Base-by-base conservation (phyloP, 345 rosid species). In the Ceriops tagal region DNA sequence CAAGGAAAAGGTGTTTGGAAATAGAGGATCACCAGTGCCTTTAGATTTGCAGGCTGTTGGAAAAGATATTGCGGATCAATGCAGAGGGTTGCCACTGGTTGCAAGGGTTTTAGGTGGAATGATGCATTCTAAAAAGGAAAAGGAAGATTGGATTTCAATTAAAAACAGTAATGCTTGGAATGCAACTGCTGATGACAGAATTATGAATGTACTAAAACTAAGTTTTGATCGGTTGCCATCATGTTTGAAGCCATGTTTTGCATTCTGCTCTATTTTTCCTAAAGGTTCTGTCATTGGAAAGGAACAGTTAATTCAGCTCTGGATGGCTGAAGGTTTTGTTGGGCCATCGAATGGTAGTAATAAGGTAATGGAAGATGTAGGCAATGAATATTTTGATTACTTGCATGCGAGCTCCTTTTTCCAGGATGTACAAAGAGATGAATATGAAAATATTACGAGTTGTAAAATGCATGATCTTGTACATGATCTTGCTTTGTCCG, bases 401-500 rank as follows among this genome's bases (percentile, higher is more conserved):
- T 64, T 80, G 22, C 62, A 73, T 32, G 15, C 64, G 13, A 67
- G 64, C 31, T 80, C 76, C 52, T 74, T 80, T 8, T 73, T 77
- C 32, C 72, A 77, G 31, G 79, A 77, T 24, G 67, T 62, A 1
- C 15, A 11, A 34, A 65, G 27, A 49, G 75, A 75, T 59, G 4
- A 0, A 1, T 7, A 0, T 6, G 80, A 53, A 0, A 26, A 39
- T 18, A 39, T 77, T 13, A 35, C 1, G 3, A 56, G 59, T 56
- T 67, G 71, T 51, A 76, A 73, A 52, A 80, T 79, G 77, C 82
- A 79, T 51, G 82, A 79, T 61, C 55, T 72, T 39, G 34, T 76
- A 3, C 78, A 70, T 62, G 75, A 70, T 62, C 78, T 80, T 59
- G 80, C 80, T 0, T 30, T 31, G 4, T 73, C 62, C 13, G 5